Conservation (phyloP, 192 early-diverging fungal genomes). For the Pilobolus umbonatus region DNA sequence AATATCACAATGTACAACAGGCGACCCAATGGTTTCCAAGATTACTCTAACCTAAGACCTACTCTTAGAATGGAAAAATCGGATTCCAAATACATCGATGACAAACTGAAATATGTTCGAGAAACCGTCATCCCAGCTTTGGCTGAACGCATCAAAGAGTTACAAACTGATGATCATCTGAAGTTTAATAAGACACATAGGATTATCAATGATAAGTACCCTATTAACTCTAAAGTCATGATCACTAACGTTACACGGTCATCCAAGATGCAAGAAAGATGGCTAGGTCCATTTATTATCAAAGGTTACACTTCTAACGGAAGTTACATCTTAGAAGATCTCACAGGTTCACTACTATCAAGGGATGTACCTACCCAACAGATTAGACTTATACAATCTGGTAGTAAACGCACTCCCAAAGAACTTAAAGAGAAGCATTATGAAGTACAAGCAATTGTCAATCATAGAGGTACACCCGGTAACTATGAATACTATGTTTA, state of each 20-base stretch:
- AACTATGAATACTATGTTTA: background rate
- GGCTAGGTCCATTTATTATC: background rate
- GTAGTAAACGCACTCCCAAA: background rate
- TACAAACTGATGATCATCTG: background rate
- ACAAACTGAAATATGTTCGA: background rate
- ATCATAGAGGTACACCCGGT: background rate
- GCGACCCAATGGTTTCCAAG: too few species aligned
- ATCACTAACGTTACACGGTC: too few species aligned
- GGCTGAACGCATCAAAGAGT: background rate
- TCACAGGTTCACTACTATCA: background rate
- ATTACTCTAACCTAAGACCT: too few species aligned
- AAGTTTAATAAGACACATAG: background rate
- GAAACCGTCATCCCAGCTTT: background rate
- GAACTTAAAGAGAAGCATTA: background rate
- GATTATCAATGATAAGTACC: background rate
- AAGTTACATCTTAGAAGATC: background rate
- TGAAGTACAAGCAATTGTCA: background rate
- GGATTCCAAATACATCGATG: too few species aligned
- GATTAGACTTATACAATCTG: background rate
- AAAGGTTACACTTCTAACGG: background rate
- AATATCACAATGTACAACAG: too few species aligned
- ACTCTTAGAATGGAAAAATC: too few species aligned
- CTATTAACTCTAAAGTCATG: background rate
- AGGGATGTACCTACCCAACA: background rate
- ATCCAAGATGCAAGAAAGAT: too few species aligned